Percentiles rank a stretch among this genome's conserved stretches.
phyloP scores from a whole-genome alignment of 208 protist genomes.

The Leptomonas seymouri region DNA sequence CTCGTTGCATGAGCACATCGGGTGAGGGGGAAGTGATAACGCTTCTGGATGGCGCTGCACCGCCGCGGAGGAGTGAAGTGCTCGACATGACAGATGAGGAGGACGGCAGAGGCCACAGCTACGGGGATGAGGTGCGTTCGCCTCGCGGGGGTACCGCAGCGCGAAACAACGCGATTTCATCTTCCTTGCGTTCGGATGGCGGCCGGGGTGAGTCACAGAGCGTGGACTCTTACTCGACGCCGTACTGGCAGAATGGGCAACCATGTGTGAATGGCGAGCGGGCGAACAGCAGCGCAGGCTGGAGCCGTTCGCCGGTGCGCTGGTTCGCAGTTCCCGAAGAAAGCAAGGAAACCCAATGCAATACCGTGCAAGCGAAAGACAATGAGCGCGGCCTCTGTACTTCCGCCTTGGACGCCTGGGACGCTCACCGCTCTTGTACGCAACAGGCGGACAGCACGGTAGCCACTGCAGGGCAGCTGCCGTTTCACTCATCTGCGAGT shows the following conservation, averaged over 20 bases:
- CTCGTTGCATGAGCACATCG: no score
- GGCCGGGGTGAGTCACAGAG: not conserved
- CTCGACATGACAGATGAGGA: constrained; percentile 23
- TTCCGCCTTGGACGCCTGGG: constrained; percentile 20
- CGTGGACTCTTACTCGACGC: not conserved
- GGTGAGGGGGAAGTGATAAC: not conserved
- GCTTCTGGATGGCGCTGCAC: not conserved
- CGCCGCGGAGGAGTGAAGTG: constrained; percentile 18
- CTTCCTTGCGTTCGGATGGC: not conserved
- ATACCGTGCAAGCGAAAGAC: not conserved
- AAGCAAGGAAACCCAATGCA: not conserved
- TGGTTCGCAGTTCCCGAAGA: constrained; percentile 9
- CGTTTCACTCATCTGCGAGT: not conserved
- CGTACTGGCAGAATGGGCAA: not conserved
- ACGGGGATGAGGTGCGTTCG: no score
- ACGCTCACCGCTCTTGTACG: constrained; percentile 1
- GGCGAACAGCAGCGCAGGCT: not conserved
- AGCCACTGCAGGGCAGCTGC: not conserved
- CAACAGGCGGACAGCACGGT: no score
- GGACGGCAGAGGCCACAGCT: no score
- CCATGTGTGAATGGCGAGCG: constrained; percentile 19
- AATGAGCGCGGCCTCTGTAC: not conserved
- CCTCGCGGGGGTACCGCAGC: not conserved
- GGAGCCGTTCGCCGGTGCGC: constrained; percentile 24
- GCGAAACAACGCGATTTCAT: not conserved